phyloP scores from a whole-genome alignment of 2,329 filamentous ascomycete species.

The Falciphora oryzae region DNA sequence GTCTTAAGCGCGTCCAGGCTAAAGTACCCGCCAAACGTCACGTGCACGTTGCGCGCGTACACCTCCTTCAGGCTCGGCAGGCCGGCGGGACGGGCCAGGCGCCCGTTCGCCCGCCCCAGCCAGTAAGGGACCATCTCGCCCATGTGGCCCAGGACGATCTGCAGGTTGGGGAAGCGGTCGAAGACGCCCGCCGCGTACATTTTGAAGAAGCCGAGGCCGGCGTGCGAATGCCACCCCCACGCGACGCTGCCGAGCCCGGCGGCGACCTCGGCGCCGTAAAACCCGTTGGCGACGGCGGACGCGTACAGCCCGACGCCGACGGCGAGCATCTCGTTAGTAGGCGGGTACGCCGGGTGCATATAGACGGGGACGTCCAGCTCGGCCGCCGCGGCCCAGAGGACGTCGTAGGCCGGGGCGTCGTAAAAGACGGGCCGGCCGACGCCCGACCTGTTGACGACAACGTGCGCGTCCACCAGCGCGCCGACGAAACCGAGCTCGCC shows the following conservation, averaged over 20 bases:
- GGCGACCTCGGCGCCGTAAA: not conserved
- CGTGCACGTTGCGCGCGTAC: slow-evolving; percentile 50
- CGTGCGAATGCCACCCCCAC: slow-evolving; percentile 46
- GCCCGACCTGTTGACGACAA: slow-evolving; percentile 12
- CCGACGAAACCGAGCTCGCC: slow-evolving; percentile 40
- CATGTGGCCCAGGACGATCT: slow-evolving; percentile 49
- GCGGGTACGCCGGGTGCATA: slow-evolving; percentile 33
- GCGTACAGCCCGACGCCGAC: slow-evolving; percentile 27
- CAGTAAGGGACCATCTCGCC: slow-evolving; percentile 49
- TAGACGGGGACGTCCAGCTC: slow-evolving; percentile 37
- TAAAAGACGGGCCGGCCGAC: slow-evolving; percentile 34
- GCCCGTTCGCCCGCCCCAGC: slow-evolving; percentile 36
- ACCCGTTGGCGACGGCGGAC: slow-evolving; percentile 4
- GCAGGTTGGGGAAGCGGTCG: slow-evolving; percentile 46
- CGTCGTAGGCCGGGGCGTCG: slow-evolving; percentile 36
- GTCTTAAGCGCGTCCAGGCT: slow-evolving; percentile 40
- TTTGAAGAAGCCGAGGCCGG: slow-evolving; percentile 40
- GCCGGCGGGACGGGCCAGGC: slow-evolving; percentile 18
- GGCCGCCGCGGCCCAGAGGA: slow-evolving; percentile 33
- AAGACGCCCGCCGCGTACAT: slow-evolving; percentile 50
- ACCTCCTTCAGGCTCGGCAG: slow-evolving; percentile 29
- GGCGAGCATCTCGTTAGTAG: slow-evolving; percentile 20
- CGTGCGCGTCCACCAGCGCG: slow-evolving; percentile 38
- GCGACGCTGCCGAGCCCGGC: slow-evolving; percentile 30
- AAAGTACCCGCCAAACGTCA: slow-evolving; percentile 51